These are phyloP conservation scores for Lepidium didymum DNA, from an alignment of 345 rosid species.

Conservation along the genomic window DNA sequence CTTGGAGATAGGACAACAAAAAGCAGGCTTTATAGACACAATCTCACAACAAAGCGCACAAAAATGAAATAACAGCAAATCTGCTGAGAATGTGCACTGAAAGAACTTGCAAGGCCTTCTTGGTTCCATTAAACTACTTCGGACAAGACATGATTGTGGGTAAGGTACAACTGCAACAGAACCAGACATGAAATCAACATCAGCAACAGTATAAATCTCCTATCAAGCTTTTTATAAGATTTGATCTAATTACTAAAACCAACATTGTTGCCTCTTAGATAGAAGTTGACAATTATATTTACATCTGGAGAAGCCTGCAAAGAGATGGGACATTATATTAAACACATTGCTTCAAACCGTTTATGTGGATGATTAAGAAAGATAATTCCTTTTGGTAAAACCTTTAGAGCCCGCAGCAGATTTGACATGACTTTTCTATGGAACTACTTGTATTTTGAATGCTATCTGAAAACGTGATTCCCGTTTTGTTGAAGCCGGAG, in stretches of 20 bases:
- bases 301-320: conserved; percentile 17
- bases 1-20: background rate
- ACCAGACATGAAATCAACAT: background rate
- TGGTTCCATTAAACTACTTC: background rate
- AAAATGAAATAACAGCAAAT: background rate
- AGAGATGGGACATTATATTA: background rate
- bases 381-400: background rate
- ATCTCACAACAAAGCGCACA: background rate
- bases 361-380: background rate
- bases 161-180: conserved; percentile 20
- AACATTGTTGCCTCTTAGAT: conserved; percentile 24
- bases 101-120: conserved; percentile 5
- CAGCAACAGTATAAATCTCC: background rate
- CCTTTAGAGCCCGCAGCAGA: conserved; percentile 4
- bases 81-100: conserved; percentile 2
- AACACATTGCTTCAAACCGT: background rate
- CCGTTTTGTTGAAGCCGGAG: conserved; percentile 73
- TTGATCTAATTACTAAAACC: background rate
- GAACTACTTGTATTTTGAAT: conserved; percentile 3
- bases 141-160: background rate
- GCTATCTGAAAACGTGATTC: conserved; percentile 81
- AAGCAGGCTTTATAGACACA: conserved; percentile 8
- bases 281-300: conserved; percentile 12
- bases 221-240: background rate
- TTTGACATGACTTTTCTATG: background rate